Evolutionary conservation across 1,139 yeast species (phyloP).

Genomic region (Yamadazyma sp.): DNA sequence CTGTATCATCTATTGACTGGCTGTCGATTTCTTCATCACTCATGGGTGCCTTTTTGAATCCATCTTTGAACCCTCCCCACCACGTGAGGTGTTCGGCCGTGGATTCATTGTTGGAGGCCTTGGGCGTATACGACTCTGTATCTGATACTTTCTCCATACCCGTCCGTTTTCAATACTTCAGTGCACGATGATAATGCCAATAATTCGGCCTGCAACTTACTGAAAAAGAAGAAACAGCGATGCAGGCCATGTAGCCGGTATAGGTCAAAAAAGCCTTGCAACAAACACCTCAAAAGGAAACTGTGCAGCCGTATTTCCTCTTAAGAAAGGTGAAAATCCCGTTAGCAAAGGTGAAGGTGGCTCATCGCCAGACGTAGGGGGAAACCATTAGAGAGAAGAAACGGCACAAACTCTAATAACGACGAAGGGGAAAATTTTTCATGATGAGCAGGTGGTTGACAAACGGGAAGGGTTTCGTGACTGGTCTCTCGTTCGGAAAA

Average conservation of each 20-base stretch:
- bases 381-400: neutral
- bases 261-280: neutral
- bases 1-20: conserved; percentile 22
- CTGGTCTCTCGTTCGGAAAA: too few species aligned
- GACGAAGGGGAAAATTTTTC: neutral
- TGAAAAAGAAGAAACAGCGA: too few species aligned
- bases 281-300: neutral
- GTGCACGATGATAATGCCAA: too few species aligned
- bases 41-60: conserved; percentile 33
- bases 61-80: conserved; percentile 28
- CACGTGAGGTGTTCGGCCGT: conserved; percentile 3
- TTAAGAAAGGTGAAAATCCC: neutral
- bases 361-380: neutral
- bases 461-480: too few species aligned
- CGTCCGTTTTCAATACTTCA: neutral
- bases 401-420: too few species aligned
- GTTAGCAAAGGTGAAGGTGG: neutral
- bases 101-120: neutral
- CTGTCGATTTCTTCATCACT: conserved; percentile 18
- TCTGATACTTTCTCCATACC: conserved; percentile 1
- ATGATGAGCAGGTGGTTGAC: neutral
- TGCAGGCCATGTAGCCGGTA: too few species aligned
- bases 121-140: neutral
- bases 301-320: conserved; percentile 1
- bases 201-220: too few species aligned